phyloP scores from a whole-genome alignment of 2,329 filamentous ascomycete genomes.

The Coccinonectria pachysandricola region DNA sequence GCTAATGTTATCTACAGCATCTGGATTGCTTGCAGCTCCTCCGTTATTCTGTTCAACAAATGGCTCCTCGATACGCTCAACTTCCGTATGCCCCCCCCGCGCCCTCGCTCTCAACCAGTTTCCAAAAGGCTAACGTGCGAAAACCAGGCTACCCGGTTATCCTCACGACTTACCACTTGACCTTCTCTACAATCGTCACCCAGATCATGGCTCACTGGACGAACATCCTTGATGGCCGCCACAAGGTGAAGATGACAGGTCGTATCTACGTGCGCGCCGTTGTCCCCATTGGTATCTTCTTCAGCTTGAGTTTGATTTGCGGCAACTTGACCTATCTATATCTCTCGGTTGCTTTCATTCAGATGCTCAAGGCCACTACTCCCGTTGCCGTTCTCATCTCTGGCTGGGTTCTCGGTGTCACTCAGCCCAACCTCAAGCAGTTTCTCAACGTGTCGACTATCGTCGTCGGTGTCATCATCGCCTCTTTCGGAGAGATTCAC shows the following conservation, averaged over 20 bases:
- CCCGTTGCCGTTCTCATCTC: conserved; percentile 87
- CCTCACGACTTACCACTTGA: conserved; percentile 90
- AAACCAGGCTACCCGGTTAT: conserved; percentile 59
- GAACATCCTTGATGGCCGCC: conserved; percentile 80
- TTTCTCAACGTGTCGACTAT: conserved; percentile 92
- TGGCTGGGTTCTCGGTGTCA: conserved; percentile 78
- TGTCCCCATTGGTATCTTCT: conserved; percentile 89
- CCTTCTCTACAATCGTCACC: conserved; percentile 88
- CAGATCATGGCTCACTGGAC: conserved; percentile 88
- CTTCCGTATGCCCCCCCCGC: conserved; percentile 44
- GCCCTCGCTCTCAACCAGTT: too few species aligned
- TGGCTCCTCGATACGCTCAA: conserved; percentile 81
- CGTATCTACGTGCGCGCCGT: conserved; percentile 88
- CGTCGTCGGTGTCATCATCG: conserved; percentile 87
- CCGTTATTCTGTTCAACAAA: conserved; percentile 99
- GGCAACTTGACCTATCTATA: conserved; percentile 94
- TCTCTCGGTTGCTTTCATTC: conserved; percentile 91
- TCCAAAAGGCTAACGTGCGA: conserved; percentile 13
- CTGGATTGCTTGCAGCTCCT: conserved; percentile 89
- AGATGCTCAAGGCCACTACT: conserved; percentile 98
- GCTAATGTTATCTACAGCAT: conserved; percentile 41
- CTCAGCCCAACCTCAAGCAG: conserved; percentile 73
- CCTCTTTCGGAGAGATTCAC: conserved; percentile 89
- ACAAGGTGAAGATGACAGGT: conserved; percentile 95
- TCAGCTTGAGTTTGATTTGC: conserved; percentile 92